Conservation (phyloP, 78 protist genomes). For the Dictyostelium firmibasis region DNA sequence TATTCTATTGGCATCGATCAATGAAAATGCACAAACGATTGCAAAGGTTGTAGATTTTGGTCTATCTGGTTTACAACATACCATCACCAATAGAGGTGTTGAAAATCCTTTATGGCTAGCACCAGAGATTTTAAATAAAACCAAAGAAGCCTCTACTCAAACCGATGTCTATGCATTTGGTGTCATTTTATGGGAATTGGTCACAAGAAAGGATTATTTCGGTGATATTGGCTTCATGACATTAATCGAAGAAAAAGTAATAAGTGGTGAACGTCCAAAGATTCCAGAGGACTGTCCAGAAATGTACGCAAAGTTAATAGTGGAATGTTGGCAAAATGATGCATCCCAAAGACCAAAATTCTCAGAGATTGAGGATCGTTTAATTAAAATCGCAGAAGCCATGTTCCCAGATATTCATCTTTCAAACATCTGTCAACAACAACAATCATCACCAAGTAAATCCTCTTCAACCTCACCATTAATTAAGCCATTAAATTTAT, state of each 20-base stretch:
- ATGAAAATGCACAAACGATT: constrained; percentile 33
- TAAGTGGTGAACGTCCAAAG: constrained; percentile 76
- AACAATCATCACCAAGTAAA: constrained; percentile 3
- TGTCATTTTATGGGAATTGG: constrained; percentile 76
- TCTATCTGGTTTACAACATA: constrained; percentile 67
- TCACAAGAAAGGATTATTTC: constrained; percentile 53
- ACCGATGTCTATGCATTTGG: constrained; percentile 84
- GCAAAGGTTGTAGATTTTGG: constrained; percentile 86
- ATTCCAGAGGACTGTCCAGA: constrained; percentile 56
- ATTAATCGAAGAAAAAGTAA: constrained; percentile 63
- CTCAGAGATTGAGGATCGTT: constrained; percentile 49
- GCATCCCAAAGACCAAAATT: constrained; percentile 68
- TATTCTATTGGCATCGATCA: constrained; percentile 66
- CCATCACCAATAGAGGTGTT: constrained; percentile 70
- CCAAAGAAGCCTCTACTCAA: constrained; percentile 40
- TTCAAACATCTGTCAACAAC: neutral
- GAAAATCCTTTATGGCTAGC: constrained; percentile 86
- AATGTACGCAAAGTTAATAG: constrained; percentile 34
- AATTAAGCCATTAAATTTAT: neutral
- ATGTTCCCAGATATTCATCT: constrained; percentile 54
- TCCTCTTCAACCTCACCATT: constrained; percentile 11
- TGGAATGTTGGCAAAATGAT: constrained; percentile 80
- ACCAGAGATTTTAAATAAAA: constrained; percentile 71
- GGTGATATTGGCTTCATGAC: constrained; percentile 68
- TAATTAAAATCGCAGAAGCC: neutral